Evolutionary conservation across 208 protist genomes (phyloP), one percentile per base, ranked within the genome.

Genomic region (Plasmodiophora brassicae): DNA sequence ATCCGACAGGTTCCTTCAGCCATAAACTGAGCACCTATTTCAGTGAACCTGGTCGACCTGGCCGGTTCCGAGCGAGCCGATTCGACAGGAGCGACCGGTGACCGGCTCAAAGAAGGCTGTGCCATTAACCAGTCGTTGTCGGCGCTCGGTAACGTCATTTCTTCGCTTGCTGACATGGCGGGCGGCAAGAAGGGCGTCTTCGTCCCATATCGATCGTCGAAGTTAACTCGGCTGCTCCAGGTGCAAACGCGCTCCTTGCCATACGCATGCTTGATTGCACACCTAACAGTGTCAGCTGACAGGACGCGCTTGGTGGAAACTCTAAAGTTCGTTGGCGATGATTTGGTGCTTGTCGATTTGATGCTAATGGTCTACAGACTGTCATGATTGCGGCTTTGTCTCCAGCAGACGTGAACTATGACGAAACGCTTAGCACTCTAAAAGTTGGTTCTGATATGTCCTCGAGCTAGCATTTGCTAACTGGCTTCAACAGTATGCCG

Each of bases 111-210:
- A 36, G 88, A 90, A 83, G 60, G 84, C 25, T 85, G 53, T 0
- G 88, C 90, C 20, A 92, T 92, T 87, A 92, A 92, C 85, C 89
- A 88, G 90, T 87, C 53, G 35, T 90, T 93, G n/a, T 92, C 90
- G 43, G 78, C 91, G 25, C 89, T 93, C 20, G 90, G 90, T 25
- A 92, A 92, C 88, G 91, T 92, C 60, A 93, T 93, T 46, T 90
- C 22, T 25, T 90, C 90, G 8, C 90, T 93, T 14, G 46, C 90
- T 35, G 85, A 92, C 20, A 0, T 89, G 57, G 1, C 41, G 1
- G 41, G 32, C 32, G n/a, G 71, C 39, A 89, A 89, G 86, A 90
- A 90, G 46, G 83, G 88, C 28, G 53, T 90, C 28, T 87, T 90
- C 89, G 85, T 92, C n/a, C 90, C 90, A 65, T 92, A 92, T 53